A percentile compares a stretch with the other conserved stretches of the same genome.
These are phyloP conservation scores for Aspergillus sclerotioniger DNA, from an alignment of 495 filamentous ascomycete species.

Conservation along the genomic window DNA sequence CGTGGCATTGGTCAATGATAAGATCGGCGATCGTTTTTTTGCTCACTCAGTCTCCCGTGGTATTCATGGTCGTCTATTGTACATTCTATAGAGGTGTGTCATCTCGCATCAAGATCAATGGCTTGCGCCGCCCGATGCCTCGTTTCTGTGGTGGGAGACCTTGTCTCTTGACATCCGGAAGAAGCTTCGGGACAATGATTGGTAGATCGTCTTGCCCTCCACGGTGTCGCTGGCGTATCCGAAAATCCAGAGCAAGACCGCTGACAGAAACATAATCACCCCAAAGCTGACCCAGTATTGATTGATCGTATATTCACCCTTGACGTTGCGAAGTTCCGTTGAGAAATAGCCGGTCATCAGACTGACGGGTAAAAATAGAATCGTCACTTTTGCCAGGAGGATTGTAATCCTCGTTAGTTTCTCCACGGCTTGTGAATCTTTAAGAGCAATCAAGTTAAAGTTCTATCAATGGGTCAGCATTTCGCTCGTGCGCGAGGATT, in stretches of 20 bases:
- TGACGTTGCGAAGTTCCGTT: conserved; percentile 60
- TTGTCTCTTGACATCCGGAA: conserved; percentile 34
- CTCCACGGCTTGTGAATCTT: conserved; percentile 76
- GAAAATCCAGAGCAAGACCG: conserved; percentile 53
- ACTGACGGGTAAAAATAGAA: conserved; percentile 81
- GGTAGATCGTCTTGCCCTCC: conserved; percentile 51
- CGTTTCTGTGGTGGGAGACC: conserved; percentile 15
- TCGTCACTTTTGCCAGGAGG: conserved; percentile 77
- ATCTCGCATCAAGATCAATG: background rate
- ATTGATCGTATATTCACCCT: conserved; percentile 53
- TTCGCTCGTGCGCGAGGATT: background rate
- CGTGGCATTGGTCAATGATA: too few species aligned
- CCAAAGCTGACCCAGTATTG: conserved; percentile 75
- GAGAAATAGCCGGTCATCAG: conserved; percentile 86
- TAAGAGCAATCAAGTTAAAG: conserved; percentile 85
- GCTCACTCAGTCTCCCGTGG: too few species aligned
- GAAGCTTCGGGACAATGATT: conserved; percentile 40
- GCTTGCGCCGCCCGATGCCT: background rate
- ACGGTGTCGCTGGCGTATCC: conserved; percentile 49
- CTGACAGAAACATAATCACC: conserved; percentile 62
- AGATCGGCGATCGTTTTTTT: too few species aligned
- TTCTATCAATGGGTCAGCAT: conserved; percentile 51
- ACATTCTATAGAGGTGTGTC: background rate
- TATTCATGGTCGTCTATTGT: background rate
- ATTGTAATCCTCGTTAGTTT: conserved; percentile 77